These are phyloP conservation scores for Aspergillus bridgeri DNA, from an alignment of 495 filamentous ascomycete genomes.

Conservation along the genomic window DNA sequence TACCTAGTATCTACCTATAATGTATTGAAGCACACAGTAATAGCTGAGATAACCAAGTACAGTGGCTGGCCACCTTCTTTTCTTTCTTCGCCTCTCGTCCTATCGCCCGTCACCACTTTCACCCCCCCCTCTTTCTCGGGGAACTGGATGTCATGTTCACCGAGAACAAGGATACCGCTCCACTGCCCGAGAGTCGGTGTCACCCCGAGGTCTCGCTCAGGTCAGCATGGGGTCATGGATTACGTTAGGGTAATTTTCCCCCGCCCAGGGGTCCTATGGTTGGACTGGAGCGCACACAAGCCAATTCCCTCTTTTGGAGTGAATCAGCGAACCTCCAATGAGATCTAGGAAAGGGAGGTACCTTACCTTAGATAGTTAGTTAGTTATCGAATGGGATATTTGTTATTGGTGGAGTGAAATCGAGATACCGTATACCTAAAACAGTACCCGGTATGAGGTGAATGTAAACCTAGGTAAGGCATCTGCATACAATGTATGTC, in stretches of 20 bases:
- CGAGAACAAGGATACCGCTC: conserved; percentile 1
- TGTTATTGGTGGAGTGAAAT: not conserved
- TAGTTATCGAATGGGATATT: not conserved
- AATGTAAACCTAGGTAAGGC: too few species aligned
- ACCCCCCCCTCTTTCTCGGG: not conserved
- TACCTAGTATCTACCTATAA: too few species aligned
- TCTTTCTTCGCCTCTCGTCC: not conserved
- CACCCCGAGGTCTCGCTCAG: conserved; percentile 6
- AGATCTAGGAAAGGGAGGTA: not conserved
- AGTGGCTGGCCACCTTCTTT: too few species aligned
- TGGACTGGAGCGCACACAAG: not conserved
- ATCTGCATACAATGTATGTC: too few species aligned
- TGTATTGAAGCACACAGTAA: not conserved
- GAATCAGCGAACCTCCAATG: conserved; percentile 1
- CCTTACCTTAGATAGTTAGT: too few species aligned
- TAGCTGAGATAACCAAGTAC: not conserved
- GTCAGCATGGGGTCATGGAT: conserved; percentile 3
- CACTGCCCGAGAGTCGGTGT: not conserved
- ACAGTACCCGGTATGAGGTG: too few species aligned
- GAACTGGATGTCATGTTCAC: not conserved
- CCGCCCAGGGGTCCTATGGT: not conserved
- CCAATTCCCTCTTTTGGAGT: not conserved
- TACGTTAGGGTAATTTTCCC: not conserved
- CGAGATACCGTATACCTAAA: too few species aligned
- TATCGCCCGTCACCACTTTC: not conserved